These are phyloP conservation scores for Limonium bicolor DNA, from an alignment of 148 eudicot genomes.

Conservation along the genomic window DNA sequence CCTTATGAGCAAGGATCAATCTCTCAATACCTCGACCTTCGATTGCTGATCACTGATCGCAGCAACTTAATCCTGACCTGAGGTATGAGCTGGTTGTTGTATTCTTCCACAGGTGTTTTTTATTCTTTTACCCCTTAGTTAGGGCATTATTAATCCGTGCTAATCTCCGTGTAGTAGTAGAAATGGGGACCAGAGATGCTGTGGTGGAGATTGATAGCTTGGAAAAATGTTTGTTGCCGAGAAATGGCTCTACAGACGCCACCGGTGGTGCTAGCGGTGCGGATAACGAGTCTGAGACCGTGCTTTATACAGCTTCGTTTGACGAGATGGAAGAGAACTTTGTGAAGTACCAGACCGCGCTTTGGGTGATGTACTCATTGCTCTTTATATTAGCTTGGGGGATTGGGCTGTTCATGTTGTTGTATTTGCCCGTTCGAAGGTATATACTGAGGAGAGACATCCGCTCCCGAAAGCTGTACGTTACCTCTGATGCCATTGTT, in stretches of 20 bases:
- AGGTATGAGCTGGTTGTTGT: background rate
- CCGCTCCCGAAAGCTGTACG: constrained; percentile 50
- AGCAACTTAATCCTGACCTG: background rate
- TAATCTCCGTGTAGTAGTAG: too few species aligned
- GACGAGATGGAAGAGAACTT: constrained; percentile 53
- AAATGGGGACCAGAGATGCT: constrained; percentile 28
- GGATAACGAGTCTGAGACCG: constrained; percentile 16
- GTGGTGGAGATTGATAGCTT: constrained; percentile 34
- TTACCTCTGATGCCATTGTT: constrained; percentile 58
- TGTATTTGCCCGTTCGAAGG: constrained; percentile 63
- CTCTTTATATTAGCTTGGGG: constrained; percentile 81
- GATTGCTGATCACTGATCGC: too few species aligned
- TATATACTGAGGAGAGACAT: constrained; percentile 47
- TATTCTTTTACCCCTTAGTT: background rate
- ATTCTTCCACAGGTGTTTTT: background rate
- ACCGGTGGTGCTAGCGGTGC: constrained; percentile 1
- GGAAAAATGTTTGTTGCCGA: constrained; percentile 17
- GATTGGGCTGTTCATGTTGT: constrained; percentile 58
- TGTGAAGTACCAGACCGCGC: constrained; percentile 43
- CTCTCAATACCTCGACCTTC: too few species aligned
- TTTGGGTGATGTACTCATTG: constrained; percentile 58
- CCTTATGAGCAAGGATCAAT: too few species aligned
- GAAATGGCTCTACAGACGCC: background rate
- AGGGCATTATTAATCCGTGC: too few species aligned
- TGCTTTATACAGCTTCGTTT: constrained; percentile 54